Evolutionary conservation across 83 land plant genomes (phyloP), one percentile per base, ranked within the genome.

Genomic region (Thuja plicata): DNA sequence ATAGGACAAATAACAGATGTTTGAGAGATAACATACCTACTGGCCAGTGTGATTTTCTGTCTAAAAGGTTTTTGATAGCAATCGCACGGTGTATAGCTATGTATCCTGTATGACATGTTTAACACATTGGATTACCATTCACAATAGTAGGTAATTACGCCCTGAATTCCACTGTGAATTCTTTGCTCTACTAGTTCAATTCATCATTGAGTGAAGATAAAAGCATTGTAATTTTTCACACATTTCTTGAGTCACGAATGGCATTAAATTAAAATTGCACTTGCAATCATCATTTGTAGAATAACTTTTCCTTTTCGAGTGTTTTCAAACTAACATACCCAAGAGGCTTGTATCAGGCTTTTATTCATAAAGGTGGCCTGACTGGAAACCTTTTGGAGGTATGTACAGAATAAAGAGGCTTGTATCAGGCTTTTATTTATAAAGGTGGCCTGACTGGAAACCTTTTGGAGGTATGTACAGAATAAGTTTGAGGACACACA

Each of bases 271-370:
- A 3, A 27, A 50, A 81, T 50, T 82, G 16, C 50, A 45, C 54
- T 82, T 79, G 83, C 27, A 79, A 38, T 41, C 85, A 43, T 81
- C 43, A n/a, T 81, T 81, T 80, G 48, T 40, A 80, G 21, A 38
- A 80, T 80, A 35, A 73, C 27, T 73, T 8, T 73, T 73, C 2
- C 38, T 13, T 76, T 76, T 76, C 35, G 79, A 76, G 38, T 32
- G 79, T 19, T 76, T 12, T 76, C 3, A 11, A 11, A 76, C 13
- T 15, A 13, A 11, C 35, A 32, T 38, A 76, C 38, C 79, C 79
- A 76, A 27, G 1, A 34, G 17, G 4, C 40, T 34, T 27, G 35
- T 15, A 76, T 11, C 15, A 76, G 40, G 17, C 38, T 34, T 35
- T 76, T 34, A 10, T 35, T 76, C 38, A 32, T 34, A 76, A 76